Evolutionary conservation across 768 basidiomycete species (phyloP), one percentile per base, ranked within the genome.

Genomic region (Auriscalpium orientale): DNA sequence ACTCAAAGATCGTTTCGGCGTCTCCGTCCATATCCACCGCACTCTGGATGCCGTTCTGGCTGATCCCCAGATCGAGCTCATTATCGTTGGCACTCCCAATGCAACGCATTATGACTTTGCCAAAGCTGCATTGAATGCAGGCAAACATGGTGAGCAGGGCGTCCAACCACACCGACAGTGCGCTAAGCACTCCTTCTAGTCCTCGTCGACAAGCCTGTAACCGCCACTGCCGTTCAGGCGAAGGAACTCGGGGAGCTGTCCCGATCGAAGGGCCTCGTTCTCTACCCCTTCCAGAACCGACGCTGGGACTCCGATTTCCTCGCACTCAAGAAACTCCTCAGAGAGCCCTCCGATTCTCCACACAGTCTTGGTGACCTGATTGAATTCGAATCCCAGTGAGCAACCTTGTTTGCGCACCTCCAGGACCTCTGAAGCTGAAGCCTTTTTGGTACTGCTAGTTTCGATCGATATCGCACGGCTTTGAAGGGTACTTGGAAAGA

Each of bases 401-500:
- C 65, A 20, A 46, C 11, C 28, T 28, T 28, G 28, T 3, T 5
- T 5, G 28, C 28, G 28, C 2, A 28, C 28, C 22, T 28, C 28
- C 28, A 3, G 28, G 28, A 28, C 28, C 28, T 28, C 28, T 28
- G 5, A 28, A 28, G 38, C 46, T 33, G 5, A 18, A 33, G 52
- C 16, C n/a, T 53, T 36, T 49, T 8, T 13, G 35, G 37, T 36
- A 36, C 47, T 34, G 37, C 2, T 53, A 89, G 89, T 66, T 87
- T 82, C 66, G 89, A 91, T 66, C 83, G 91, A 44, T 91, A 81
- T 72, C 81, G 87, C 36, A 75, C 76, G 22, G 74, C 70, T 1
- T 67, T 84, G 35, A 86, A 85, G 62, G 80, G 83, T 12, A 80
- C 82, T 0, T 95, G 91, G 92, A 93, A 92, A 68, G 90, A 92